Evolutionary conservation across 2,329 filamentous ascomycete genomes (phyloP).

Genomic region (Cercospora zeae-maydis): DNA sequence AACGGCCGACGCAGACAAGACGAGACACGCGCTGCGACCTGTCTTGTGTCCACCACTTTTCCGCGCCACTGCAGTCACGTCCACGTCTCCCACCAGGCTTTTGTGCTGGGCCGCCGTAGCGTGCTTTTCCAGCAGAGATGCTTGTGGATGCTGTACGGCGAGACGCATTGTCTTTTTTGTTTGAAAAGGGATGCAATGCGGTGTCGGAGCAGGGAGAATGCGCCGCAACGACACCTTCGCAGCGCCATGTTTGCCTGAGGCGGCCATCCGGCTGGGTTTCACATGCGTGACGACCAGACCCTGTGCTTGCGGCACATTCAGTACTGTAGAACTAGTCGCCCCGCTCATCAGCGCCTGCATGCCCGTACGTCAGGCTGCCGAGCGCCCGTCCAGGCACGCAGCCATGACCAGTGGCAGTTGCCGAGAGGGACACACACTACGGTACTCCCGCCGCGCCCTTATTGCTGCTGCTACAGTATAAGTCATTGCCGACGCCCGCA

Average conservation of each 20-base stretch:
- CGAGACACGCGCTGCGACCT: neutral
- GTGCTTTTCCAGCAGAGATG: neutral
- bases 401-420: neutral
- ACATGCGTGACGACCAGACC: neutral
- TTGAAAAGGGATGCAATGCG: neutral
- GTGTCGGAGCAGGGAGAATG: neutral
- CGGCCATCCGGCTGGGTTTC: neutral
- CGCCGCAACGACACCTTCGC: neutral
- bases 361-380: neutral
- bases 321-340: too few relatives aligned
- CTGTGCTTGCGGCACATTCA: neutral
- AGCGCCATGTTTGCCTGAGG: neutral
- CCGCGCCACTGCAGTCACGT: neutral
- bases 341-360: neutral
- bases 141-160: neutral
- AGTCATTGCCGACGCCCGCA: neutral
- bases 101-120: neutral
- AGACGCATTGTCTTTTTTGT: neutral
- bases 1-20: neutral
- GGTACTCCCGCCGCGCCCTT: neutral
- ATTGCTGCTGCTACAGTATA: neutral
- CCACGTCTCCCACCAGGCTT: neutral
- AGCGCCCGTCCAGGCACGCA: neutral
- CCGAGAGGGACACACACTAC: neutral
- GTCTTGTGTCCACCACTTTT: constrained; percentile 7